Percentiles rank a stretch among this genome's conserved stretches.
phyloP scores from a whole-genome alignment of 257 asterid genomes.

The Solanum verrucosum region DNA sequence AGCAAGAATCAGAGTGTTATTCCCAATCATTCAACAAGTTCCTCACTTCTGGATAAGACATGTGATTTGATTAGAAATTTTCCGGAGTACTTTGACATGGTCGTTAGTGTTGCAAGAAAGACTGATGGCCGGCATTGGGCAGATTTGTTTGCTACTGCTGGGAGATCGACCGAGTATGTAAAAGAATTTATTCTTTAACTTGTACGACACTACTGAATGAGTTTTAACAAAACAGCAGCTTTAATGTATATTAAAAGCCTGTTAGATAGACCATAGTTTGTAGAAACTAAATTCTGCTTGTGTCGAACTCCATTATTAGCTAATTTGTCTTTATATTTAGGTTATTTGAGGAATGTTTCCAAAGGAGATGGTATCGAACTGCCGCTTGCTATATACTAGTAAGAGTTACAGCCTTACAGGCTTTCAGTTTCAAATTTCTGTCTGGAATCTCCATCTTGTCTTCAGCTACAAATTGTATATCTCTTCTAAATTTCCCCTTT shows the following conservation, averaged over 20 bases:
- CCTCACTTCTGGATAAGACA: conserved; percentile 83
- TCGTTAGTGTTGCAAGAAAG: conserved; percentile 98
- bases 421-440: background rate
- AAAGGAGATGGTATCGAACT: conserved; percentile 47
- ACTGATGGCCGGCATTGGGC: conserved; percentile 99
- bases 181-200: conserved; percentile 5
- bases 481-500: background rate
- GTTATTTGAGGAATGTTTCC: conserved; percentile 49
- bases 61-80: conserved; percentile 90
- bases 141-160: conserved; percentile 93
- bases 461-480: background rate
- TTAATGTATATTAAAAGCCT: background rate
- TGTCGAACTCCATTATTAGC: background rate
- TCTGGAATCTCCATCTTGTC: background rate
- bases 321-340: conserved; percentile 14
- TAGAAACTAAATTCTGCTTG: background rate
- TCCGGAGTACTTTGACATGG: conserved; percentile 95
- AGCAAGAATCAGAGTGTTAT: conserved; percentile 48
- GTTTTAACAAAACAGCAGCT: background rate
- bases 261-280: background rate
- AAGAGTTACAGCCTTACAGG: conserved; percentile 4
- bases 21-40: conserved; percentile 26
- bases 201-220: background rate
- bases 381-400: conserved; percentile 54
- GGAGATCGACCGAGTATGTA: conserved; percentile 94